phyloP scores from a whole-genome alignment of 352 stramenopile species.

The Phytophthora tubulina region DNA sequence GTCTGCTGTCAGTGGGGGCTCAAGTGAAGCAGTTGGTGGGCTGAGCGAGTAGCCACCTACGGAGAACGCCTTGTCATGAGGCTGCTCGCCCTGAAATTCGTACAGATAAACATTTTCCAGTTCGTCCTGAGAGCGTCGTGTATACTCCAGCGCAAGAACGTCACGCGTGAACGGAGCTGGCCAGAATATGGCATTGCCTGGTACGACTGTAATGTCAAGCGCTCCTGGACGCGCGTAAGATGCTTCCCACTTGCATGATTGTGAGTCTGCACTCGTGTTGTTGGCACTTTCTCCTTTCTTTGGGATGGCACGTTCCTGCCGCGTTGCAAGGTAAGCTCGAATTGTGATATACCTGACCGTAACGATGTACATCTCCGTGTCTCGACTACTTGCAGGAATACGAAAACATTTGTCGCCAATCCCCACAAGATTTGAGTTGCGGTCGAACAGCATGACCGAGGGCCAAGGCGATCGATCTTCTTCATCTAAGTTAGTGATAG shows the following conservation, averaged over 20 bases:
- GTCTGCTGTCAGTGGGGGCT: neutral
- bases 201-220: constrained; percentile 22
- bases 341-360: constrained; percentile 40
- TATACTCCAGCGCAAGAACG: constrained; percentile 55
- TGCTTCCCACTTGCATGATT: constrained; percentile 38
- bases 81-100: constrained; percentile 63
- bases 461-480: constrained; percentile 34
- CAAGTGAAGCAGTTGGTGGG: neutral
- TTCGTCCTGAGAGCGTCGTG: constrained; percentile 43
- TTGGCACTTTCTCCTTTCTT: constrained; percentile 24
- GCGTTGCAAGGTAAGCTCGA: constrained; percentile 42
- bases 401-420: constrained; percentile 61
- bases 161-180: constrained; percentile 46
- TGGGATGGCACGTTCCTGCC: constrained; percentile 38
- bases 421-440: constrained; percentile 50
- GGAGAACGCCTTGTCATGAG: constrained; percentile 50
- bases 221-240: constrained; percentile 57
- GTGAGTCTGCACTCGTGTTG: constrained; percentile 7
- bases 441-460: constrained; percentile 54
- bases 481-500: constrained; percentile 11
- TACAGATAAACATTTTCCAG: constrained; percentile 63
- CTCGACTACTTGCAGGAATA: constrained; percentile 53
- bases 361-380: constrained; percentile 66
- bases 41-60: constrained; percentile 36
- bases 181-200: constrained; percentile 61